A percentile compares a stretch with the other conserved stretches of the same genome.
Conservation (phyloP, 305 asterid species). For the Stenogyne calaminthoides region DNA sequence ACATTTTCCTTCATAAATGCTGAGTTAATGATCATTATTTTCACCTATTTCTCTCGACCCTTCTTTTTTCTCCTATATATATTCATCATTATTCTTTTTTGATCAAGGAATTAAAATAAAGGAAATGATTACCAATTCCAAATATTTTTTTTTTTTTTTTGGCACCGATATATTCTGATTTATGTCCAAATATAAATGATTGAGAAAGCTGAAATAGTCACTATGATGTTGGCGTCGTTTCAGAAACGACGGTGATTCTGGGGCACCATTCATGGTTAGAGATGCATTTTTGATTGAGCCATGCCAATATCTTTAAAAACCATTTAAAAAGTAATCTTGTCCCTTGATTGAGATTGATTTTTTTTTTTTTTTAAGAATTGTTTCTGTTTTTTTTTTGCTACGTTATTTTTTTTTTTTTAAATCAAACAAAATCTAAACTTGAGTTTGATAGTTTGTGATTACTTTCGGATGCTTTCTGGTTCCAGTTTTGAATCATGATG, state of each 20-base stretch:
- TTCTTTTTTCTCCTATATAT: not conserved
- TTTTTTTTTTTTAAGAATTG: not conserved
- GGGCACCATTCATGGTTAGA: not conserved
- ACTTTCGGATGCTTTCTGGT: not conserved
- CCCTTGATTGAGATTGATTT: not conserved
- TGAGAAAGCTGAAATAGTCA: constrained; percentile 34
- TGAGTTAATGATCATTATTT: not conserved
- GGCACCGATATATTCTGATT: not conserved
- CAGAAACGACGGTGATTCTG: constrained; percentile 20
- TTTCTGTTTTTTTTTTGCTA: no score
- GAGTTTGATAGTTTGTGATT: not conserved
- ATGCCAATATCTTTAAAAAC: constrained; percentile 55
- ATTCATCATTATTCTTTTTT: not conserved
- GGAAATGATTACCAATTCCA: not conserved
- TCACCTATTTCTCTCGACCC: constrained; percentile 14
- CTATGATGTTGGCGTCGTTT: constrained; percentile 57
- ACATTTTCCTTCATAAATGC: constrained; percentile 28
- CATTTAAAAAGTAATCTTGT: constrained; percentile 17
- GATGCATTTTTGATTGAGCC: constrained; percentile 46
- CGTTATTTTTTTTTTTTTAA: no score
- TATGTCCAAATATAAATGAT: not conserved
- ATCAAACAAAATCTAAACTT: not conserved
- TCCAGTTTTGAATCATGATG: not conserved
- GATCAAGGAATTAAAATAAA: not conserved
- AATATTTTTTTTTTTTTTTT: not conserved